These are phyloP conservation scores for Theobroma cacao DNA, from an alignment of 345 rosid species.

Conservation along the genomic window DNA sequence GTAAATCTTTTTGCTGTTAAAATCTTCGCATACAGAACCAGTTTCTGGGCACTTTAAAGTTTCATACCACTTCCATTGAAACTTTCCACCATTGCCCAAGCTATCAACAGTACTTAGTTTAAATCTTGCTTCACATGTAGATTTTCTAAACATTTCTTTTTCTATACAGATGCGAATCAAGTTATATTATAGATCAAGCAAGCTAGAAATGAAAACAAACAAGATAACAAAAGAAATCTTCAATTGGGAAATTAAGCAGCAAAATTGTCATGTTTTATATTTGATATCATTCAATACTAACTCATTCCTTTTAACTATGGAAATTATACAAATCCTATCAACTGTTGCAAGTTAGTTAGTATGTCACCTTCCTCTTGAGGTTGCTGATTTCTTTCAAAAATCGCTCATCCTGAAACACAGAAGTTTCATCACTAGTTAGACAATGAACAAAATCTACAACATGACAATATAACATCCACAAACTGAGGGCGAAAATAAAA, in stretches of 20 bases:
- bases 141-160: neutral
- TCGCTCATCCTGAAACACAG: constrained; percentile 28
- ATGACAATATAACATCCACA: neutral
- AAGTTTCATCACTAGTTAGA: neutral
- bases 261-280: neutral
- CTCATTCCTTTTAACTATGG: neutral
- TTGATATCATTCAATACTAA: neutral
- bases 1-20: no score
- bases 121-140: neutral
- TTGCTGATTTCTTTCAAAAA: constrained; percentile 19
- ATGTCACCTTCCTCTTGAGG: constrained; percentile 29
- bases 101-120: neutral
- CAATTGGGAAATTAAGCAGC: neutral
- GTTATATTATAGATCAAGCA: neutral
- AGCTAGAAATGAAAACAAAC: neutral
- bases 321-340: neutral
- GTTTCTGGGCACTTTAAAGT: neutral
- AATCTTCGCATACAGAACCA: no score
- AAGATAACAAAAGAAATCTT: neutral
- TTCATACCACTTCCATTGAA: neutral
- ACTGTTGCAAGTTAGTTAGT: neutral
- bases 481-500: neutral
- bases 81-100: neutral
- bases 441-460: neutral
- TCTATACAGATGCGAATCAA: neutral